These are phyloP conservation scores for Amoeboaphelidium protococcarum DNA, from an alignment of 371 early-diverging fungal species.

Conservation along the genomic window DNA sequence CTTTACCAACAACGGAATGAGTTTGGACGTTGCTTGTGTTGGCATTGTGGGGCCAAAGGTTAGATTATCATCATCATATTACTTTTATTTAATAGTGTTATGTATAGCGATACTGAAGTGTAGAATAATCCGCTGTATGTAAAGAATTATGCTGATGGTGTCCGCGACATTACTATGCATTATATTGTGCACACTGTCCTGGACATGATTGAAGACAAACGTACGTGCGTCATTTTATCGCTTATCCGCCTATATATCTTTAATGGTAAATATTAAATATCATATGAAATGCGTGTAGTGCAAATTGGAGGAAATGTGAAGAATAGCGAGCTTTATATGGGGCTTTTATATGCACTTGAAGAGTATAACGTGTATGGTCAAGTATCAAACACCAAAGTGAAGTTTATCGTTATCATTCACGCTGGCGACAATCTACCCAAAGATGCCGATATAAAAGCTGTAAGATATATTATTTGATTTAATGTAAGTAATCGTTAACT, in stretches of 20 bases:
- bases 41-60: too few relatives aligned
- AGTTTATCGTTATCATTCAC: neutral
- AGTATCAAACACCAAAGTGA: neutral
- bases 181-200: neutral
- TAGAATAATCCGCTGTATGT: neutral
- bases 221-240: neutral
- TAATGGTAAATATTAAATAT: too few relatives aligned
- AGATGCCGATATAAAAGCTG: neutral
- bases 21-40: too few relatives aligned
- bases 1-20: too few relatives aligned
- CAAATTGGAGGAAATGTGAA: neutral
- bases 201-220: neutral
- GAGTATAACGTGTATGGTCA: neutral
- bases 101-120: too few relatives aligned
- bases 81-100: too few relatives aligned
- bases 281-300: too few relatives aligned
- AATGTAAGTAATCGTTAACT: too few relatives aligned
- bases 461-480: too few relatives aligned
- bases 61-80: too few relatives aligned
- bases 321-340: neutral
- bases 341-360: neutral
- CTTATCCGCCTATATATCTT: neutral
- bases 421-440: neutral
- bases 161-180: neutral
- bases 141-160: neutral